Conservation (phyloP, 345 rosid species). For the Rhodamnia rubescens region DNA sequence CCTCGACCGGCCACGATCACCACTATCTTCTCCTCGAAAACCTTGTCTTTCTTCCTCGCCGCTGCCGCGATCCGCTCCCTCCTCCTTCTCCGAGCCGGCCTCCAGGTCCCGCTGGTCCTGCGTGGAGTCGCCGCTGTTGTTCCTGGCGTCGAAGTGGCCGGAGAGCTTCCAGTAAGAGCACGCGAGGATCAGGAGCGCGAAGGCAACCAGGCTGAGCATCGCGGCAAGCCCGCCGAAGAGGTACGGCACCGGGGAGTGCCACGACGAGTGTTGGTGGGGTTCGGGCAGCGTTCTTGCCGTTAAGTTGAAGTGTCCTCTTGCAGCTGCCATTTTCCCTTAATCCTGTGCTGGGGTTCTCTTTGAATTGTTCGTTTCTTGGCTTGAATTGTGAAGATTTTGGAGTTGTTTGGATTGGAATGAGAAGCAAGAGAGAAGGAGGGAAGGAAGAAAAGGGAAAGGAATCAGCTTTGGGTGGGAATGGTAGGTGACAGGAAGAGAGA, state of each 20-base stretch:
- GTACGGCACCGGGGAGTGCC: conserved; percentile 97
- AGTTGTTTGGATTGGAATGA: neutral
- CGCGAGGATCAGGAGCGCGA: conserved; percentile 80
- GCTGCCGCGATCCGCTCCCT: neutral
- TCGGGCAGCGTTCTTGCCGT: conserved; percentile 6
- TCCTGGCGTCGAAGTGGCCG: conserved; percentile 42
- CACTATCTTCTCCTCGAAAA: conserved; percentile 57
- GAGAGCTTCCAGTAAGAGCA: conserved; percentile 93
- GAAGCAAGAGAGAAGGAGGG: neutral
- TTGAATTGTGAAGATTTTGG: neutral
- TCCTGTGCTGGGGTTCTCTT: neutral
- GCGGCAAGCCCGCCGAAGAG: conserved; percentile 91
- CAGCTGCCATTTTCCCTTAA: conserved; percentile 19
- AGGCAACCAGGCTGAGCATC: conserved; percentile 85
- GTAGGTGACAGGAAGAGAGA: neutral
- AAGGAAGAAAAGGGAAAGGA: neutral
- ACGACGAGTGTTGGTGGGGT: conserved; percentile 37
- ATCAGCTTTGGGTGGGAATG: neutral
- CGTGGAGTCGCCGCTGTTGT: neutral
- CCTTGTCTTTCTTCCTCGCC: neutral
- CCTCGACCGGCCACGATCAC: conserved; percentile 85
- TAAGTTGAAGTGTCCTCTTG: conserved; percentile 28
- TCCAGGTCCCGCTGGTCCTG: conserved; percentile 55
- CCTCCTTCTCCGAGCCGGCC: conserved; percentile 36
- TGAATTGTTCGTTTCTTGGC: neutral